Base-by-base conservation (phyloP, 192 early-diverging fungal species). In the Lobosporangium transversale region DNA sequence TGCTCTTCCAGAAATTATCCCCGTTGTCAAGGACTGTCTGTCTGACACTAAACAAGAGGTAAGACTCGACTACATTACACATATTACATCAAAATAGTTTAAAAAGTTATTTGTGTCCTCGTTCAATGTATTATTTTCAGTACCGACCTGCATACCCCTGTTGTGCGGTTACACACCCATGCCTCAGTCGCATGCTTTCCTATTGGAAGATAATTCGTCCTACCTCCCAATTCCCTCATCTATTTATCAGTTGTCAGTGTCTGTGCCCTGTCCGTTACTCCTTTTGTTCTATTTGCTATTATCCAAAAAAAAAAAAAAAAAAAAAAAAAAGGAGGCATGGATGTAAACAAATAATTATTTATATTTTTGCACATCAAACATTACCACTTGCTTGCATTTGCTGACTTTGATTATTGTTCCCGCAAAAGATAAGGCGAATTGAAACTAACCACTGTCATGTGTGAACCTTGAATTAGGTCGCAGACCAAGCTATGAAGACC, bases 31-130 rank as follows among this genome's bases (percentile, higher is more conserved):
- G 48, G 87, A 90, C 54, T 87, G 85, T 53, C 89, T 94, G 74
- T 91, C 90, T 80, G 93, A 92, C 82, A 92, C 91, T 58, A 93
- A 93, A 83, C 81, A 88, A 50, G 89, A 92, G 68, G 88, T 90
- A 56, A 80, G 54, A n/a, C n/a, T n/a, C n/a, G n/a, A n/a, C n/a
- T n/a, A n/a, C n/a, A n/a, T n/a, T n/a, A n/a, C n/a, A n/a, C n/a
- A n/a, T n/a, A n/a, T n/a, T n/a, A n/a, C n/a, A n/a, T n/a, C n/a
- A n/a, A n/a, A n/a, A n/a, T n/a, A n/a, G n/a, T n/a, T n/a, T n/a
- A n/a, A n/a, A n/a, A n/a, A n/a, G n/a, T n/a, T n/a, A n/a, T n/a
- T n/a, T n/a, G n/a, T n/a, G n/a, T n/a, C n/a, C n/a, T n/a, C n/a
- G n/a, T n/a, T n/a, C n/a, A n/a, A n/a, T n/a, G 5, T 3, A 60